Base-by-base conservation (phyloP, 495 filamentous ascomycete species). In the Penicillium herquei region DNA sequence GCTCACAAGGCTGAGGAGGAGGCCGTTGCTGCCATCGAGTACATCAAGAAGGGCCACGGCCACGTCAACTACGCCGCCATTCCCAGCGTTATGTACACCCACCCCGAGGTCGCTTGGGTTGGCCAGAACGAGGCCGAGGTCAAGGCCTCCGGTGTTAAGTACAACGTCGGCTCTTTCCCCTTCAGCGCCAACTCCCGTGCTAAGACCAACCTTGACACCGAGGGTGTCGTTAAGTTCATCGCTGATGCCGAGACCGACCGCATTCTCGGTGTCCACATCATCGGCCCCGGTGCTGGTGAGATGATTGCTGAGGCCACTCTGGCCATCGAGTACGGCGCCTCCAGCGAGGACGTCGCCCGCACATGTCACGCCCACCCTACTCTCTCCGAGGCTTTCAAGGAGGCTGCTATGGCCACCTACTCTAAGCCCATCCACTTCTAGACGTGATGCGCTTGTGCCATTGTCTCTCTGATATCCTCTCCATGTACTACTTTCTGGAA, bases 1-100 rank as follows among this genome's bases (percentile, higher is more conserved):
- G 94, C 94, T 48, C 94, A 98, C 83, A 98, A 98, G 83, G 94
- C 95, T 40, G 94, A 98, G 78, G 94, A 98, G 79, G 94, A 98
- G 79, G 94, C 80, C 51, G 92, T 97, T 46, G 94, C 94, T 11
- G 92, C 84, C 39, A 81, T 98, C 40, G 94, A 98, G 75, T 98
- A 91, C 82, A 91, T 98, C 76, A 91, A 88, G 76, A 97, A 96
- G 80, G 91, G 90, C 57, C 88, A 93, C 76, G 94, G 94, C 35
- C 94, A 98, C 75, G 94, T 98, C 71, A 98, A 98, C 87, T 98
- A 98, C 81, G 89, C 85, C 69, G 90, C 87, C 75, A 98, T 98
- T 71, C 94, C 94, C 58, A 90, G 88, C 43, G 94, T 98, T 76
- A 98, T 98, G 94, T 98, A 98, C 83, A 98, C 94, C 14, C 87